phyloP scores from a whole-genome alignment of 1,284 basidiomycete genomes.

The Malassezia sp. region DNA sequence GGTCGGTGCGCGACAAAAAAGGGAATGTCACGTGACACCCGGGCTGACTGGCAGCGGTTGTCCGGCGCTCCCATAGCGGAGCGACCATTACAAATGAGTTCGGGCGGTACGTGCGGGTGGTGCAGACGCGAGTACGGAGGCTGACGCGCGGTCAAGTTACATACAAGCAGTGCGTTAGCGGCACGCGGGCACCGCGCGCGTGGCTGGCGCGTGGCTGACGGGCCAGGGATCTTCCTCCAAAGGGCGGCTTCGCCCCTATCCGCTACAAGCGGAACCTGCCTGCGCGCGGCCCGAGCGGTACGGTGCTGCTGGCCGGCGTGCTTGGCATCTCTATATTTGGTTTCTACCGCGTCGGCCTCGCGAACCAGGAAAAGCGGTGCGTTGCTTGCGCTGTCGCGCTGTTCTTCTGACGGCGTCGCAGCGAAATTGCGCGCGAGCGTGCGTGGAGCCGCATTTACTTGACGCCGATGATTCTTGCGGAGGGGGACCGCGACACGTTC shows the following conservation, averaged over 20 bases:
- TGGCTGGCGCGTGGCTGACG: neutral
- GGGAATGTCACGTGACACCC: slow-evolving; percentile 6
- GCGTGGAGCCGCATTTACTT: slow-evolving; percentile 92
- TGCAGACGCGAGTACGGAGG: neutral
- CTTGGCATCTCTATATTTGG: slow-evolving; percentile 77
- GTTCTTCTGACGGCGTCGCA: no score
- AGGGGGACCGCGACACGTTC: slow-evolving; percentile 82
- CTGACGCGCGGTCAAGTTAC: neutral
- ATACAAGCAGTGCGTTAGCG: slow-evolving; percentile 18
- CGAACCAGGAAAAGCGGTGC: slow-evolving; percentile 83
- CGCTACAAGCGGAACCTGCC: slow-evolving; percentile 95
- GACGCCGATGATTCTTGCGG: slow-evolving; percentile 72
- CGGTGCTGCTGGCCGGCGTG: slow-evolving; percentile 72
- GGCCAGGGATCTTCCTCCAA: slow-evolving; percentile 81
- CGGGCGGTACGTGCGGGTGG: slow-evolving; percentile 14
- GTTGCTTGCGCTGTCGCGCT: slow-evolving; percentile 37
- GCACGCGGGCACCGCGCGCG: neutral
- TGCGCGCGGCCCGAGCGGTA: slow-evolving; percentile 75
- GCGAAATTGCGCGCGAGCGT: slow-evolving; percentile 85
- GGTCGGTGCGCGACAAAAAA: slow-evolving; percentile 8
- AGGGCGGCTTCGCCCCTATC: slow-evolving; percentile 81
- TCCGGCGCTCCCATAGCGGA: no score
- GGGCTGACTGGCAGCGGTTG: neutral
- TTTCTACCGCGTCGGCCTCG: slow-evolving; percentile 80
- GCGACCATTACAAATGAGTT: no score